Evolutionary conservation across 345 rosid species (phyloP), one percentile per base, ranked within the genome.

Genomic region (Pistacia atlantica): DNA sequence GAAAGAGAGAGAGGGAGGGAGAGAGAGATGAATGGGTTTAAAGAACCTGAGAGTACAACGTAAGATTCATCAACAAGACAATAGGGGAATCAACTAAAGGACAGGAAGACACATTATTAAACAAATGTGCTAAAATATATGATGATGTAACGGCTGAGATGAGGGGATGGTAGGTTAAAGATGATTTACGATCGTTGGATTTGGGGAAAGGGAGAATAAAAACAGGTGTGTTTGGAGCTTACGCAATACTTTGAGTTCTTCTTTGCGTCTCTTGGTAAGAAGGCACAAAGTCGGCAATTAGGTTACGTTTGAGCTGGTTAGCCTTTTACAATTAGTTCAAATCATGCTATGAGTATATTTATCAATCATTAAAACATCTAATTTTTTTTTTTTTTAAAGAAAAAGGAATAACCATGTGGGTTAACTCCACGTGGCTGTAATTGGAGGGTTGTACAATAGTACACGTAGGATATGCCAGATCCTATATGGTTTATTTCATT

Each of bases 101-200:
- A 69, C 56, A 70, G 61, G 75, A 64, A 31, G 77, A 45, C 37
- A 55, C 52, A 45, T 59, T 38, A 71, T 64, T 74, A 60, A 59
- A 78, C 48, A 59, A 80, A 71, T 58, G 67, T 46, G 37, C 31
- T 67, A 31, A 59, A 65, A 68, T 52, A 63, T 8, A 2, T 25
- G 63, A 49, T 1, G 54, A 3, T 31, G 70, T 65, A 73, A 82
- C 80, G 75, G 84, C 38, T 74, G 74, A 54, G 82, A 82, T 78
- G 12, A 25, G 16, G 7, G 56, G 78, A 72, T 77, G 80, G 77
- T 82, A 79, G 88, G 83, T 84, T 82, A 18, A 77, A 57, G 75
- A 68, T 74, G 75, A 13, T 59, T 63, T 72, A n/a, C 65, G 72
- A 75, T 65, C 85, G 75, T 82, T 80, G 76, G 92, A 85, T 83